These are phyloP conservation scores for Candida sp. DNA, from an alignment of 1,139 yeast genomes.

Conservation along the genomic window DNA sequence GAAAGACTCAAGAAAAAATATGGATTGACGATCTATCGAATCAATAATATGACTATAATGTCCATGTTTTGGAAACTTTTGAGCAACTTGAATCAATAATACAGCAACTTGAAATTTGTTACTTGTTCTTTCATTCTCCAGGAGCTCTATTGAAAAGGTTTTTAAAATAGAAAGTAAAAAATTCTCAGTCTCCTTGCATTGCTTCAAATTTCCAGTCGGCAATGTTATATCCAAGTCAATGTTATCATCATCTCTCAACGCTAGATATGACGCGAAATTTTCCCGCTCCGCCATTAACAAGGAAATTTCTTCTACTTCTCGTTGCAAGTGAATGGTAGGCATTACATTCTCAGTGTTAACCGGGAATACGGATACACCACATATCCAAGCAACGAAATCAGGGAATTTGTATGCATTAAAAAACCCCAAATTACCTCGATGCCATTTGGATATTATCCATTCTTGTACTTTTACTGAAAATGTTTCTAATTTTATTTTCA, in stretches of 20 bases:
- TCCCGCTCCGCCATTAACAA: not conserved
- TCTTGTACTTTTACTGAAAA: constrained; percentile 25
- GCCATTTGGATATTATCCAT: constrained; percentile 52
- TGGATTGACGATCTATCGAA: constrained; percentile 1
- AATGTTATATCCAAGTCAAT: not conserved
- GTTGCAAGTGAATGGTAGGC: not conserved
- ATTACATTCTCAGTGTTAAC: not conserved
- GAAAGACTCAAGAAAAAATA: not conserved
- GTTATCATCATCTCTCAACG: not conserved
- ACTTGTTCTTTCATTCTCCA: not conserved
- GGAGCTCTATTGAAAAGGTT: not conserved
- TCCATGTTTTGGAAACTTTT: not conserved
- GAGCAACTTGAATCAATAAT: not conserved
- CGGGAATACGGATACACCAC: constrained; percentile 15
- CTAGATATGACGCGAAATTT: not conserved
- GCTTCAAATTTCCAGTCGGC: not conserved
- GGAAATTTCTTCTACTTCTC: not conserved
- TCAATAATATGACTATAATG: not conserved
- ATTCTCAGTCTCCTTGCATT: not conserved
- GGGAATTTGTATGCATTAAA: constrained; percentile 16
- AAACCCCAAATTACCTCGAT: constrained; percentile 6
- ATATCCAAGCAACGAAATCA: constrained; percentile 42
- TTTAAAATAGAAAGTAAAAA: not conserved
- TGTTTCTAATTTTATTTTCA: not conserved
- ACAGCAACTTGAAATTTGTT: not conserved